These are phyloP conservation scores for Trichophyton benhamiae DNA, from an alignment of 2,329 filamentous ascomycete genomes.

Conservation along the genomic window DNA sequence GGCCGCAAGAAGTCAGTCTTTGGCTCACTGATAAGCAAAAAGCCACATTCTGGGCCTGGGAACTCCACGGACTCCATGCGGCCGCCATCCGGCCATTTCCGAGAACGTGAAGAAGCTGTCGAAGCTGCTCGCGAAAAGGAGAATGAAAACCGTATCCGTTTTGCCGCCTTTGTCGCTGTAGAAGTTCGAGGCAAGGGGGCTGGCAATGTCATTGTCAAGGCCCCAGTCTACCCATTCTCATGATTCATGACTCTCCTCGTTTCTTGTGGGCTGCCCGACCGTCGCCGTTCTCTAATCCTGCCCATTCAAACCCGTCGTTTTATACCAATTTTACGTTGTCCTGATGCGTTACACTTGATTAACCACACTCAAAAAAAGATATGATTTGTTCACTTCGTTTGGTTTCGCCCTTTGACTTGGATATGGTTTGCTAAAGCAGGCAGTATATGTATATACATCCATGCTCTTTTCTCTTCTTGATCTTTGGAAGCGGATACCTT, in stretches of 20 bases:
- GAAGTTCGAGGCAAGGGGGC: conserved; percentile 56
- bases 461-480: neutral
- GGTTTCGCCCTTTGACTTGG: neutral
- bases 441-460: neutral
- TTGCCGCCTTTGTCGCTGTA: conserved; percentile 61
- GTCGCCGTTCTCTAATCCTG: neutral
- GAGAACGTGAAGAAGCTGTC: conserved; percentile 10
- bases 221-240: conserved; percentile 49
- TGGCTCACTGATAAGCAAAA: conserved; percentile 30
- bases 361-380: neutral
- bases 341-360: no score
- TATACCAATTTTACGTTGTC: neutral
- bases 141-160: conserved; percentile 46
- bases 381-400: neutral
- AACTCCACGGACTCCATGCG: neutral
- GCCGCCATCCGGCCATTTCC: conserved; percentile 5
- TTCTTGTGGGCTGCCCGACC: neutral
- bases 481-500: neutral
- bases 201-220: conserved; percentile 58
- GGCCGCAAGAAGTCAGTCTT: conserved; percentile 33
- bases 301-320: neutral
- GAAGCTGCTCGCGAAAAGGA: conserved; percentile 8
- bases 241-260: conserved; percentile 14
- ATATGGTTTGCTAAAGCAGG: neutral
- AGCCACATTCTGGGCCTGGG: conserved; percentile 16